Percentiles rank a stretch among this genome's conserved stretches.
phyloP scores from a whole-genome alignment of 306 rosid genomes.

The Hippophae tibetana region DNA sequence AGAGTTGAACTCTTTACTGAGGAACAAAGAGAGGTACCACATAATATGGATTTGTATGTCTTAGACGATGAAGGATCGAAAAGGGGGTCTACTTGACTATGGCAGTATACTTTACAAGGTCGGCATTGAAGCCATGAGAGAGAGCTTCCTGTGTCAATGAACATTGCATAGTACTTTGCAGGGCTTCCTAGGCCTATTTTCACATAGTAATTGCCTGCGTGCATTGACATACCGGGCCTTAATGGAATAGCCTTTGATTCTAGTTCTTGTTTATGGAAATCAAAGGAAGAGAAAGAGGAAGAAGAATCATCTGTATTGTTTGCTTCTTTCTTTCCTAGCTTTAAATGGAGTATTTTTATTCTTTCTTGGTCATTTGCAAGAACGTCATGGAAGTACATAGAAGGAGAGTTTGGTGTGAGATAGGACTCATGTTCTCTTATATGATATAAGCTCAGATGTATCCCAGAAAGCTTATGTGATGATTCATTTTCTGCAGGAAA shows the following conservation, averaged over 20 bases:
- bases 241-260: conserved; percentile 30
- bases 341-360: conserved; percentile 23
- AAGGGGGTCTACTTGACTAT: conserved; percentile 39
- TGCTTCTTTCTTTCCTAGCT: conserved; percentile 11
- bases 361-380: conserved; percentile 35
- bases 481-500: conserved; percentile 33
- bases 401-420: conserved; percentile 10
- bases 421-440: conserved; percentile 21
- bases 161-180: conserved; percentile 30
- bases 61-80: conserved; percentile 36
- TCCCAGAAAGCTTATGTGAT: conserved; percentile 17
- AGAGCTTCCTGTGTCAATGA: conserved; percentile 60
- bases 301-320: background rate
- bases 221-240: conserved; percentile 38
- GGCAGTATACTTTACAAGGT: conserved; percentile 46
- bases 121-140: conserved; percentile 61
- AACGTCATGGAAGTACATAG: conserved; percentile 18
- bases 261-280: background rate
- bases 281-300: conserved; percentile 15
- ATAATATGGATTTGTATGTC: conserved; percentile 34
- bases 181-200: conserved; percentile 59
- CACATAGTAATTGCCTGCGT: conserved; percentile 45
- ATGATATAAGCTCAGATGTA: conserved; percentile 29
- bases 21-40: conserved; percentile 34
- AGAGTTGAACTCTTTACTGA: conserved; percentile 39